These are phyloP conservation scores for Beauveria medogensis DNA, from an alignment of 2,329 filamentous ascomycete genomes.

Conservation along the genomic window DNA sequence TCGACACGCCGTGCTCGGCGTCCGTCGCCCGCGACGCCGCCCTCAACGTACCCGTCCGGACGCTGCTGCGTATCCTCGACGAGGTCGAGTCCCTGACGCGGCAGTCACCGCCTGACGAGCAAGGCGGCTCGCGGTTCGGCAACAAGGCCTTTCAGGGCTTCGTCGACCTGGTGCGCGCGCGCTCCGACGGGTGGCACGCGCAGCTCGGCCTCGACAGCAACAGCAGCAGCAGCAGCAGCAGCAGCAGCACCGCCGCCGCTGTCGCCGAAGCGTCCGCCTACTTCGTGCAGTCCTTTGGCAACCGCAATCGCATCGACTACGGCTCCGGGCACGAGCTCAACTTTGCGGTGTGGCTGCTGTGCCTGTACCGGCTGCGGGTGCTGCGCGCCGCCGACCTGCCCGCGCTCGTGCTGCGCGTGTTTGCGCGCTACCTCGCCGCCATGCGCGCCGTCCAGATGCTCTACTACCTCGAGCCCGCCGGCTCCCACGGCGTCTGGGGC, in stretches of 20 bases:
- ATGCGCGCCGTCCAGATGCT: slow-evolving; percentile 85
- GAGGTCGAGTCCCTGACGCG: slow-evolving; percentile 59
- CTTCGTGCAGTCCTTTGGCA: slow-evolving; percentile 76
- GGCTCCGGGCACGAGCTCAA: slow-evolving; percentile 96
- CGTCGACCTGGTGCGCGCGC: slow-evolving; percentile 58
- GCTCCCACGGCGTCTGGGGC: slow-evolving; percentile 96
- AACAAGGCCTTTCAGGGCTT: slow-evolving; percentile 86
- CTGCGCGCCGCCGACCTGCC: slow-evolving; percentile 61
- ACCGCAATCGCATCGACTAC: slow-evolving; percentile 83
- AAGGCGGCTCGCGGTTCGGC: slow-evolving; percentile 83
- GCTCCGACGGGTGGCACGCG: slow-evolving; percentile 54
- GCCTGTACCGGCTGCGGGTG: slow-evolving; percentile 70
- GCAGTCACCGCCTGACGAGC: slow-evolving; percentile 71
- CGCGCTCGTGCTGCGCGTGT: slow-evolving; percentile 67
- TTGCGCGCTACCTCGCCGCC: slow-evolving; percentile 71
- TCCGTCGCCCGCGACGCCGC: slow-evolving; percentile 44
- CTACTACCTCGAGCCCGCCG: slow-evolving; percentile 95
- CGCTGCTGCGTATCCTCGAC: slow-evolving; percentile 62
- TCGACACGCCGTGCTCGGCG: slow-evolving; percentile 56
- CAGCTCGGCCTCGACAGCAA: slow-evolving; percentile 44
- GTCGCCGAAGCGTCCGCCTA: slow-evolving; percentile 71
- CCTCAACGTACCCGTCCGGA: slow-evolving; percentile 51
- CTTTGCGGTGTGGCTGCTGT: slow-evolving; percentile 94
- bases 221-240: slow-evolving; percentile 44
- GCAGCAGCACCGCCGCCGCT: slow-evolving; percentile 35